Evolutionary conservation across 2,329 filamentous ascomycete genomes (phyloP).

Genomic region (Podosphaera aphanis): DNA sequence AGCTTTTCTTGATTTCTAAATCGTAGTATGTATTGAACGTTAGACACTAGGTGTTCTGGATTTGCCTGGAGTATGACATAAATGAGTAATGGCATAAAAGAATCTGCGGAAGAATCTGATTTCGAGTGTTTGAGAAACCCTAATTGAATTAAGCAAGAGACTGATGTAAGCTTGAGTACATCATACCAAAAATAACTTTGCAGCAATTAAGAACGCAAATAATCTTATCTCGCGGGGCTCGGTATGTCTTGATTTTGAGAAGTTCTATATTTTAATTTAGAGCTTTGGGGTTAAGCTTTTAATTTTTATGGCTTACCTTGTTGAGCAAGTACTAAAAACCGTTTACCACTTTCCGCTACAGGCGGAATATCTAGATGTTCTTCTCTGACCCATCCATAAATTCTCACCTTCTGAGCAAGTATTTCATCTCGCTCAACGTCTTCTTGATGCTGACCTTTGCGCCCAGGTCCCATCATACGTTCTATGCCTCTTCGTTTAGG

Average conservation of each 20-base stretch:
- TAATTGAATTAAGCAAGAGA: conserved; percentile 14
- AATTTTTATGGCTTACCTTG: conserved; percentile 32
- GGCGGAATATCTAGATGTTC: conserved; percentile 81
- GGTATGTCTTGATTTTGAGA: conserved; percentile 86
- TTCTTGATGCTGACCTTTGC: conserved; percentile 87
- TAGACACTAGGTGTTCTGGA: conserved; percentile 84
- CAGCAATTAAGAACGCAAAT: conserved; percentile 97
- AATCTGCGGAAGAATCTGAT: conserved; percentile 83
- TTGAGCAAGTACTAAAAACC: conserved; percentile 72
- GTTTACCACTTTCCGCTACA: conserved; percentile 62
- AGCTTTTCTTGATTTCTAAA: conserved; percentile 97
- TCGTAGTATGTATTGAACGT: conserved; percentile 90
- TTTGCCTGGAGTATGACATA: conserved; percentile 90
- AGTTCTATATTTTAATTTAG: conserved; percentile 37
- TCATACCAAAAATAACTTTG: conserved; percentile 85
- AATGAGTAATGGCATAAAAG: conserved; percentile 84
- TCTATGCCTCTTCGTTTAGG: conserved; percentile 46
- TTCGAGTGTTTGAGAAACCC: conserved; percentile 78
- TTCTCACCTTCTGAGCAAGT: conserved; percentile 86
- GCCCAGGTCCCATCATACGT: conserved; percentile 50
- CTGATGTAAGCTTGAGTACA: conserved; percentile 9
- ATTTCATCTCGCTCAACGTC: conserved; percentile 92
- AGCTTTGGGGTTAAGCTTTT: too few species aligned
- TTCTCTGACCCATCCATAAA: conserved; percentile 86
- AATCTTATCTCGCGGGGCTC: conserved; percentile 92